Percentiles rank a stretch among this genome's conserved stretches.
phyloP scores from a whole-genome alignment of 306 rosid species.

The Quercus gilva region DNA sequence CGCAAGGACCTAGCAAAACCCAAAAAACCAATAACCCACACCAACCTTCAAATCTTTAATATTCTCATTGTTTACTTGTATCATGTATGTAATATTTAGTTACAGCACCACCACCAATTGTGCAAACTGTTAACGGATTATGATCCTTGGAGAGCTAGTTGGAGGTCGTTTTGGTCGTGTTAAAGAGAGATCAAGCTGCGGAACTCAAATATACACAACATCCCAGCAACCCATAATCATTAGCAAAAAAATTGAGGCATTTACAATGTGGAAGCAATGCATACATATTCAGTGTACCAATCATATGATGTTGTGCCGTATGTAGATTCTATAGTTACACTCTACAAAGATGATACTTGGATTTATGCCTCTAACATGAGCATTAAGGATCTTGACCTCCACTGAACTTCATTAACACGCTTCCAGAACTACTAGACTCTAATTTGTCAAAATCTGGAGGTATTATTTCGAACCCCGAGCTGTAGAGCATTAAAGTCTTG shows the following conservation, averaged over 20 bases:
- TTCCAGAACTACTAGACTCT: not conserved
- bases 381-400: not conserved
- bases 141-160: no score
- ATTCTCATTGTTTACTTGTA: no score
- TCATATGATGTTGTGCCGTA: not conserved
- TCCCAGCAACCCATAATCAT: not conserved
- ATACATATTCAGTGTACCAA: not conserved
- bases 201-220: not conserved
- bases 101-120: no score
- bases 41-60: no score
- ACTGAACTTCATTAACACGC: not conserved
- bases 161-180: no score
- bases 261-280: conserved; percentile 2
- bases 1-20: no score
- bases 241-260: not conserved
- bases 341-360: not conserved
- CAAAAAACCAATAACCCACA: no score
- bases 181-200: no score
- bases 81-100: no score
- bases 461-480: not conserved
- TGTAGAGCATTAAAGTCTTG: not conserved
- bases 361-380: not conserved
- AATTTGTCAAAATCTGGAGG: not conserved
- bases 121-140: no score
- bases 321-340: not conserved